Evolutionary conservation across 208 protist genomes (phyloP), one percentile per base, ranked within the genome.

Genomic region (Zelonia costaricensis): DNA sequence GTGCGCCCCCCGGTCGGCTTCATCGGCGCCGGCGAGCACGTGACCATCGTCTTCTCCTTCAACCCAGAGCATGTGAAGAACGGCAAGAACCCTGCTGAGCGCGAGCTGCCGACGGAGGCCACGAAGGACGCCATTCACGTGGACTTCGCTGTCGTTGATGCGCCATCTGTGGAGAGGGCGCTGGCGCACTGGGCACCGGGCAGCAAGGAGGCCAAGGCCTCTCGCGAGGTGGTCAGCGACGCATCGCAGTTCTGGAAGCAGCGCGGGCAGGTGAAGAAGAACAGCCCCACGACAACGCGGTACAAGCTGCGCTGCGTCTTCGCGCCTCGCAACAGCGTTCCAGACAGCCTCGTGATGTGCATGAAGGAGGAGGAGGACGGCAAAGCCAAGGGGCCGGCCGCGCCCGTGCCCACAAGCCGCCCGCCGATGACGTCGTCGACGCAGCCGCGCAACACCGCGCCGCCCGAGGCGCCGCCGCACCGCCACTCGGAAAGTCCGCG

Each of bases 51-150:
- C 27, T 83, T 95, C 62, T 62, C 78, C 49, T 61, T 95, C 39
- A 86, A 95, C 48, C 75, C 86, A 0, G 69, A 82, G 55, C 60
- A 61, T 30, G 61, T 92, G n/a, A 64, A 64, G 33, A 52, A 59
- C n/a, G 63, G 62, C 10, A 70, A 57, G 33, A 74, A 80, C 56
- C 53, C 81, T 2, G 60, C 38, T 25, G 46, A 54, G 9, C 67
- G 67, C 16, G 48, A 68, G 28, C 42, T 89, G 66, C 85, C 84
- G 30, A 81, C 72, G 20, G 64, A 78, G 61, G 69, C 77, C 9
- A 90, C 83, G 9, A 69, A 76, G 36, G 88, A 95, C 36, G 60
- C 69, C 28, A 80, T 95, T 30, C 80, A 89, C 55, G 61, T 95
- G n/a, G 85, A 92, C 69, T 78, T 95, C 56, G 83, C 78, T 18